Conservation (phyloP, 169 alveolate species). For the Perkinsus olseni region DNA sequence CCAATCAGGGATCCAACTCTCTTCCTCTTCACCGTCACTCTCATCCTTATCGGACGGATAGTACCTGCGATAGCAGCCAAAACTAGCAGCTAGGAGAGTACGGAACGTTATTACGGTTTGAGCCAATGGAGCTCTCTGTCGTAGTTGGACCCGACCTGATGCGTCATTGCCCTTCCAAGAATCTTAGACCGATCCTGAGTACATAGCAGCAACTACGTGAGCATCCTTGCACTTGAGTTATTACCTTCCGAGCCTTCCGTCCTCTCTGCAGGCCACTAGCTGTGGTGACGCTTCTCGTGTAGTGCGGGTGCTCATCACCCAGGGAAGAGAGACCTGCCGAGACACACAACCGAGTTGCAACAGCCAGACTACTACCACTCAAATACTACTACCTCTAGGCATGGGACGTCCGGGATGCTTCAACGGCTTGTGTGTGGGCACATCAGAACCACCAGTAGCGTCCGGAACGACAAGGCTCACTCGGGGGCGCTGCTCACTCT, state of each 20-base stretch:
- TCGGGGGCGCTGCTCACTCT: background rate
- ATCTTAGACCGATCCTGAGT: background rate
- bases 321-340: background rate
- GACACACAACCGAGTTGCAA: background rate
- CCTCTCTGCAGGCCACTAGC: background rate
- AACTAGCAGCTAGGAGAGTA: too few relatives aligned
- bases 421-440: background rate
- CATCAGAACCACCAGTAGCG: background rate
- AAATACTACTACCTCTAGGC: background rate
- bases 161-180: background rate
- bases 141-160: background rate
- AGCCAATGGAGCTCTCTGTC: background rate
- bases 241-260: background rate
- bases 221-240: background rate
- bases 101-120: background rate
- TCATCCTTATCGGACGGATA: background rate
- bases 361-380: background rate
- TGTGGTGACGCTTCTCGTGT: background rate
- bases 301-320: background rate
- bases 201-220: background rate
- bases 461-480: background rate
- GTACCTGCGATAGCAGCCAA: background rate
- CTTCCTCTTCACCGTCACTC: background rate
- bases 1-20: background rate
- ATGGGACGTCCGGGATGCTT: background rate